These are phyloP conservation scores for Ampelocalamus luodianensis DNA, from an alignment of 176 grass and related monocot species.

Conservation along the genomic window DNA sequence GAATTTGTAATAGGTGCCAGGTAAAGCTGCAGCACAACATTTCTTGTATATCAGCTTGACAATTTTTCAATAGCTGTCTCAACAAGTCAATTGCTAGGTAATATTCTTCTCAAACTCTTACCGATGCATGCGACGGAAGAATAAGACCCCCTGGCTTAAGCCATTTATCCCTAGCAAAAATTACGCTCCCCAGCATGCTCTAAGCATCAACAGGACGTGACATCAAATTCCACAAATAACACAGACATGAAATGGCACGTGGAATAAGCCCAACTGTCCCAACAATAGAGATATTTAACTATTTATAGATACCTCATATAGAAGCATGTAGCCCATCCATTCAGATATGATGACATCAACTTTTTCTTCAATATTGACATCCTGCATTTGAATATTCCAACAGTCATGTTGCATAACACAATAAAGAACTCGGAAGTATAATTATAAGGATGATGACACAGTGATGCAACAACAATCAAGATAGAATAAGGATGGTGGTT, in stretches of 20 bases:
- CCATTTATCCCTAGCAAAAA: constrained; percentile 99
- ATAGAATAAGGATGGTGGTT: constrained; percentile 3
- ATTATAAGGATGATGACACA: constrained; percentile 8
- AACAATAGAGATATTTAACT: constrained; percentile 31
- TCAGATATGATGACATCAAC: constrained; percentile 99
- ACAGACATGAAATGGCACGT: neutral
- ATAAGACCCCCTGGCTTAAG: constrained; percentile 95
- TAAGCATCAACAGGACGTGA: constrained; percentile 47
- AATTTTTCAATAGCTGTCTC: constrained; percentile 25
- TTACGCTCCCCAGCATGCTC: constrained; percentile 96
- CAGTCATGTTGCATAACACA: constrained; percentile 16
- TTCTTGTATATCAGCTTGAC: constrained; percentile 18
- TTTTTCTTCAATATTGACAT: constrained; percentile 90
- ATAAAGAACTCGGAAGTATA: constrained; percentile 8
- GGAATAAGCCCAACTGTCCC: constrained; percentile 16
- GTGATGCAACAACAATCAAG: neutral
- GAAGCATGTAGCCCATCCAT: constrained; percentile 99
- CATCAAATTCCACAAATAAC: constrained; percentile 37
- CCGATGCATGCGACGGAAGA: constrained; percentile 95
- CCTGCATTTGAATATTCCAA: constrained; percentile 53
- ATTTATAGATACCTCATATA: constrained; percentile 72
- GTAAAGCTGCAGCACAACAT: constrained; percentile 77
- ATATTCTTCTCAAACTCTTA: constrained; percentile 42
- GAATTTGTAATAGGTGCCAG: constrained; percentile 92
- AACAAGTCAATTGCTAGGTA: constrained; percentile 20